Base-by-base conservation (phyloP, 257 asterid genomes). In the Salvia splendens region DNA sequence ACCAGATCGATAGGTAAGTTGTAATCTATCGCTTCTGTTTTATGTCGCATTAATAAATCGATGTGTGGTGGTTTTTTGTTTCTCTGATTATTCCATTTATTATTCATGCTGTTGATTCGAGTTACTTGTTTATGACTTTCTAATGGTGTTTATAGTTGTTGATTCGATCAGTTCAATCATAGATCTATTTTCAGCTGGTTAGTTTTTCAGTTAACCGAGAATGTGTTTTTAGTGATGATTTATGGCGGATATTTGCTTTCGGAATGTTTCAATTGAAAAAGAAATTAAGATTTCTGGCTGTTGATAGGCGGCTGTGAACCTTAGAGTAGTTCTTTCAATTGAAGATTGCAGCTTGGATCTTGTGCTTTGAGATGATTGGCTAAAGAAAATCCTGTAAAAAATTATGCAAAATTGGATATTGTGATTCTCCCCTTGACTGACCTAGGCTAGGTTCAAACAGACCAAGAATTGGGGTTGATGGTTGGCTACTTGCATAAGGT, bases 1-100 rank as follows among this genome's bases (percentile, higher is more conserved):
- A 54, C 28, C 42, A n/a, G 61, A 62, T 71, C 69, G 55, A 61
- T 43, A 35, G 83, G 80, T 75, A 70, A 59, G 20, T 15, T 24
- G 41, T 30, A 32, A 61, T 49, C 65, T 35, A 10, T 51, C n/a
- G 30, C 62, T 16, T 32, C 35, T 41, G 36, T 16, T 47, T 52
- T 40, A 42, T 42, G 3, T 17, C 55, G 75, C 5, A 12, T 45
- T 73, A 50, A 41, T 41, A 4, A 52, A 20, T 76, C 51, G 42
- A 48, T 42, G 69, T 2, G 16, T 32, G 12, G 5, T 35, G 2
- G 43, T 12, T 63, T 24, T 68, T 14, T 16, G 33, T 36, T 46
- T 55, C 14, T 61, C 32, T 42, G 54, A 50, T 69, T 69, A 12
- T 65, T 30, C 40, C 47, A 5, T 60, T 54, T 8, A 48, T 63